Percentiles rank a stretch among this genome's conserved stretches.
Evolutionary conservation across 2,329 filamentous ascomycete species (phyloP).

Genomic region (Chrysoporthe puriensis): DNA sequence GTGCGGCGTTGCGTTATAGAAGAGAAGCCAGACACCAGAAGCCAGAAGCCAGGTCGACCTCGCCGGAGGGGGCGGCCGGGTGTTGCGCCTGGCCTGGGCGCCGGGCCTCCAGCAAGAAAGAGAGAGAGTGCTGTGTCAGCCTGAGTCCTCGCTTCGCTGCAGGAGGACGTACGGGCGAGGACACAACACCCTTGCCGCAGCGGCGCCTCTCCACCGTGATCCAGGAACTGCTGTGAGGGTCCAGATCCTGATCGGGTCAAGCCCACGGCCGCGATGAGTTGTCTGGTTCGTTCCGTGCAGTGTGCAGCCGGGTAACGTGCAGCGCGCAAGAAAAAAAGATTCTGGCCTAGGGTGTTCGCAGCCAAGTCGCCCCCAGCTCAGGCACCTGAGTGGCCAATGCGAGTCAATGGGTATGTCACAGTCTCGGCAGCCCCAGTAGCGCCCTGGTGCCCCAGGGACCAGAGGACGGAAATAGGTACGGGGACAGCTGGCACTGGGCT

Average conservation of each 20-base stretch:
- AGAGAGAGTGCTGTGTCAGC: not conserved
- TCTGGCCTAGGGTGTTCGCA: not conserved
- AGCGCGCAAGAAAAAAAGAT: not conserved
- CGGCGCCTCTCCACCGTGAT: constrained; percentile 23
- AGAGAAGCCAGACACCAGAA: too few species aligned
- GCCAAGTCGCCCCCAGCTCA: not conserved
- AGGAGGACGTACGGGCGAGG: constrained; percentile 9
- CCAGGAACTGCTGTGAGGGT: constrained; percentile 25
- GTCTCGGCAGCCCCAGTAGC: not conserved
- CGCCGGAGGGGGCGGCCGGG: too few species aligned
- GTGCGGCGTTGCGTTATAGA: too few species aligned
- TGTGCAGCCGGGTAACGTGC: constrained; percentile 13
- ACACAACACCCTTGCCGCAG: constrained; percentile 16
- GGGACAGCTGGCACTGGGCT: not conserved
- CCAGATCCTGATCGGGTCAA: constrained; percentile 6
- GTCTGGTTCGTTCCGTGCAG: constrained; percentile 16
- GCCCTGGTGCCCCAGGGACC: not conserved
- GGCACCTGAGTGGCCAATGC: constrained; percentile 9
- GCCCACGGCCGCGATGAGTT: constrained; percentile 13
- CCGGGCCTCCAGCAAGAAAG: too few species aligned
- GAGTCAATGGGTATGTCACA: constrained; percentile 5
- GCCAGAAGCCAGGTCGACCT: too few species aligned
- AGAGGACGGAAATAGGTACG: constrained; percentile 2
- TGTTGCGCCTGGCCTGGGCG: too few species aligned
- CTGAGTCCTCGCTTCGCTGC: constrained; percentile 14